Base-by-base conservation (phyloP, 2,329 filamentous ascomycete species). In the Aureobasidium sp. region DNA sequence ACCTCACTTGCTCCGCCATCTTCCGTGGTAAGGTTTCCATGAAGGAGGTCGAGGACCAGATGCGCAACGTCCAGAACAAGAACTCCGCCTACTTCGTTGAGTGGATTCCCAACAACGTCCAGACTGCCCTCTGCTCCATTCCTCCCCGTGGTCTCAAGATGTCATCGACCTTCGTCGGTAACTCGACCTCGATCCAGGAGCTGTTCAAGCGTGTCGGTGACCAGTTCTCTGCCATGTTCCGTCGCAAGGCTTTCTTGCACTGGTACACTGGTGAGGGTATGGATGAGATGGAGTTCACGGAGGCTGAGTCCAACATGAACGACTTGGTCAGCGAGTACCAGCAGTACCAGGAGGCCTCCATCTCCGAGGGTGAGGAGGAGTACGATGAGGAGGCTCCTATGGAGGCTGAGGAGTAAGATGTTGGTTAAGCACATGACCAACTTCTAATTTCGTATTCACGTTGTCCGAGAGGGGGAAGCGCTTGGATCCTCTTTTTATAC, bases 241-340 rank as follows among this genome's bases (percentile, higher is more conserved):
- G 94, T 83, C 91, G 94, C 82, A 99, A 97, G 90, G 94, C 94
- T 87, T 99, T 99, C 91, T 90, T 99, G 87, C 94, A 97, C 85
- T 99, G 94, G 94, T 99, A 99, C 84, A 99, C 94, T 87, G 92
- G 92, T 76, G 94, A 99, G 86, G 94, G 94, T 83, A 99, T 99
- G 94, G 94, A 99, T 82, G 94, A 99, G 88, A 97, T 99, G 94
- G 94, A 99, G 84, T 99, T 99, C 85, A 99, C 94, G 76, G 94
- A 99, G 86, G 94, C 94, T 72, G 94, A 99, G 88, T 96, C 90
- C 82, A 99, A 99, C 86, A 97, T 99, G 94, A 97, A 99, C 84
- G 94, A 99, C 80, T 84, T 99, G 76, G 93, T 99, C 73, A 96
- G 91, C 66, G 94, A 99, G 81, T 99, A 99, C 85, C 94, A 97